These are phyloP conservation scores for Podospora pseudocomata DNA, from an alignment of 495 filamentous ascomycete genomes.

Conservation along the genomic window DNA sequence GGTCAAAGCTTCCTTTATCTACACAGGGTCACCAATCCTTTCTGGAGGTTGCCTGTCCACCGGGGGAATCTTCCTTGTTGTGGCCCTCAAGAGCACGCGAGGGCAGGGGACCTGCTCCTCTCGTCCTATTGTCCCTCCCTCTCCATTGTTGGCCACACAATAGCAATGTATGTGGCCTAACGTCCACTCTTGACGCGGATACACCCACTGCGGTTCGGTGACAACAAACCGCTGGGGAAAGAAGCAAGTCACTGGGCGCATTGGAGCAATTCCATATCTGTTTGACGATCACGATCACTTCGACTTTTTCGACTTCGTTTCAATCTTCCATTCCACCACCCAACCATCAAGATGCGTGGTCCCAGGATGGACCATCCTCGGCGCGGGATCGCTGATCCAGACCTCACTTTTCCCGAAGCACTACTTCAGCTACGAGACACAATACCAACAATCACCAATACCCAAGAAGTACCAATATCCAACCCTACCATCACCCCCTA, in stretches of 20 bases:
- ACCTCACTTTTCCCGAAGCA: conserved; percentile 10
- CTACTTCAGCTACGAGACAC: conserved; percentile 17
- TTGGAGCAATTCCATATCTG: conserved; percentile 21
- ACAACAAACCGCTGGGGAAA: neutral
- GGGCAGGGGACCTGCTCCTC: neutral
- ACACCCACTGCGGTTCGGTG: neutral
- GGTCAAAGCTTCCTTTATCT: conserved; percentile 12
- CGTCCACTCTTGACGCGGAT: neutral
- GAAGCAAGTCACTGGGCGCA: conserved; percentile 3
- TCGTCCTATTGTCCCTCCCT: neutral
- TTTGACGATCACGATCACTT: neutral
- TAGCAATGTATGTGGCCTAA: no score
- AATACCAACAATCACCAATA: conserved; percentile 12
- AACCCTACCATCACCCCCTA: conserved; percentile 46
- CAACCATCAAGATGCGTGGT: neutral
- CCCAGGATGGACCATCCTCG: conserved; percentile 26
- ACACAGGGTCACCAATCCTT: no score
- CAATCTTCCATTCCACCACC: neutral
- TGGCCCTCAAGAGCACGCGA: neutral
- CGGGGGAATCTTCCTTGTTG: neutral
- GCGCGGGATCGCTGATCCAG: conserved; percentile 22
- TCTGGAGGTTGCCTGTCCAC: neutral
- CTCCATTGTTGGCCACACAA: neutral
- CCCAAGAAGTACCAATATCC: conserved; percentile 13
- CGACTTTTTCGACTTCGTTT: neutral